Conservation (phyloP, 2,329 filamentous ascomycete species). For the Cercospora zeina region DNA sequence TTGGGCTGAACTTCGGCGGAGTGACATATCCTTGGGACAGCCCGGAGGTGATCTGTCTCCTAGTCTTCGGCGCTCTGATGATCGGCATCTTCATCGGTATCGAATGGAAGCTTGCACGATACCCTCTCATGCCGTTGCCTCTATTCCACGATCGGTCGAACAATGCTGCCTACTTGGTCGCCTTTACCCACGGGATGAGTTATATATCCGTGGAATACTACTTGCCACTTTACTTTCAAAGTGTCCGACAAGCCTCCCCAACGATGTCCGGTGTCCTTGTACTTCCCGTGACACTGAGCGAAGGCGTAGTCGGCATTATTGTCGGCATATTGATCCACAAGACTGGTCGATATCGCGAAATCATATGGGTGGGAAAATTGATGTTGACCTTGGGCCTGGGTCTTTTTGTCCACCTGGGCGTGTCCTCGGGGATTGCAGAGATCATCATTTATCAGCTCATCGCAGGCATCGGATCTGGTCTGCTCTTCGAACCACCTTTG, state of each 20-base stretch:
- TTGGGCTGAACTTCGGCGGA: background rate
- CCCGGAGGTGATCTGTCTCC: background rate
- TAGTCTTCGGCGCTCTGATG: background rate
- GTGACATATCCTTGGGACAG: background rate
- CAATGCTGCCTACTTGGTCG: conserved; percentile 1
- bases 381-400: conserved; percentile 3
- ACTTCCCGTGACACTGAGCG: background rate
- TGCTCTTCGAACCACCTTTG: background rate
- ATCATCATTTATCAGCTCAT: background rate
- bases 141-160: background rate
- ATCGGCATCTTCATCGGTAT: background rate
- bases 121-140: background rate
- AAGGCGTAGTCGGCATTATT: background rate
- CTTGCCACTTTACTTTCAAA: background rate
- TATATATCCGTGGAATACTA: conserved; percentile 1
- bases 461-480: background rate
- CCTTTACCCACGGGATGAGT: background rate
- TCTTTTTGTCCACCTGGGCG: background rate
- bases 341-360: background rate
- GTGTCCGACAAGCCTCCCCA: background rate
- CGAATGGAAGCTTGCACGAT: conserved; percentile 3
- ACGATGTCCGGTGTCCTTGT: background rate
- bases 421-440: background rate
- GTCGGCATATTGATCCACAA: conserved; percentile 1
- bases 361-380: background rate